A percentile compares a stretch with the other conserved stretches of the same genome.
Conservation (phyloP, 2,329 filamentous ascomycete genomes). For the Coniochaeta ligniaria region DNA sequence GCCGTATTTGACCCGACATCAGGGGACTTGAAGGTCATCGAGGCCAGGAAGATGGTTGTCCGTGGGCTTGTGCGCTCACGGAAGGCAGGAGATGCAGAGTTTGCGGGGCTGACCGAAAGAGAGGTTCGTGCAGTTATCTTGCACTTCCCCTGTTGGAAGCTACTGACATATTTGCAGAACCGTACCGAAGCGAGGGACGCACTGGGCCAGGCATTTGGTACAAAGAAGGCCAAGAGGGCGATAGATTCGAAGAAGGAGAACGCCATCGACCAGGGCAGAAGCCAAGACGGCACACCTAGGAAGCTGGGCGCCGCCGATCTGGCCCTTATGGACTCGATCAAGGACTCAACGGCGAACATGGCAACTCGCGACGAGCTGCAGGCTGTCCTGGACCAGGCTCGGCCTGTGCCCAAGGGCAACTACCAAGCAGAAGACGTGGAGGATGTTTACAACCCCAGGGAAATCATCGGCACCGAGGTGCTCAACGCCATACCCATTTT, state of each 20-base stretch:
- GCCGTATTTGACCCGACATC: constrained; percentile 57
- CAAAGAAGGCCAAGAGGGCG: constrained; percentile 77
- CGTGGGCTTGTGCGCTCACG: constrained; percentile 50
- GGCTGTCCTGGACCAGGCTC: constrained; percentile 56
- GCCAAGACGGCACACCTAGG: constrained; percentile 28
- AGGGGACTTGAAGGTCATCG: constrained; percentile 51
- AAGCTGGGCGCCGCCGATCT: constrained; percentile 48
- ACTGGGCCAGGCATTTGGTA: constrained; percentile 74
- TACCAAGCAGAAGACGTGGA: constrained; percentile 57
- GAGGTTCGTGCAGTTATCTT: constrained; percentile 21
- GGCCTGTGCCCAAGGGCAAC: constrained; percentile 68
- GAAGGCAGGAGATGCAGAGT: constrained; percentile 40
- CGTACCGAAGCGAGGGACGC: constrained; percentile 57
- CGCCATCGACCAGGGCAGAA: constrained; percentile 47
- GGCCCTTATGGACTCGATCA: constrained; percentile 58
- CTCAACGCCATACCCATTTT: constrained; percentile 61
- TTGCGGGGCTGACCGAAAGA: constrained; percentile 26
- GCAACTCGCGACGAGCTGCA: constrained; percentile 60
- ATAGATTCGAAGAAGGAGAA: constrained; percentile 64
- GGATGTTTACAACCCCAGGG: constrained; percentile 64
- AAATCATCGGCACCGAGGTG: constrained; percentile 60
- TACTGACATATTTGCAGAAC: constrained; percentile 32
- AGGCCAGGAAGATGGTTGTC: constrained; percentile 58
- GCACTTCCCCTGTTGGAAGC: background rate
- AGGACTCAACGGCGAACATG: constrained; percentile 55